A percentile compares a stretch with the other conserved stretches of the same genome.
Conservation (phyloP, 306 rosid genomes). For the Sechiopsis laciniata region DNA sequence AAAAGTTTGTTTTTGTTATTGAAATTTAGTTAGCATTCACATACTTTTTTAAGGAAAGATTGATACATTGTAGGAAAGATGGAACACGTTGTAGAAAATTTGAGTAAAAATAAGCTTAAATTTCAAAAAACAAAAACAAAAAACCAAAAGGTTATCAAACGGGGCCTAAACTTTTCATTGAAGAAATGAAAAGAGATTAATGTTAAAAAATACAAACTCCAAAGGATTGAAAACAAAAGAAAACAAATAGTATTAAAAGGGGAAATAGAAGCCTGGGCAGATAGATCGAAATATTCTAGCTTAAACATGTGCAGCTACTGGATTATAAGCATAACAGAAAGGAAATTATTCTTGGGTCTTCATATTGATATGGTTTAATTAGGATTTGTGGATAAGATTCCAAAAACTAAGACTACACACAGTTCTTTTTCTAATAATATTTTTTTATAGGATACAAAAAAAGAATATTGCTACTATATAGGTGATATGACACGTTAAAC, state of each 20-base stretch:
- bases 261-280: neutral
- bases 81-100: no score
- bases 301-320: neutral
- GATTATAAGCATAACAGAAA: neutral
- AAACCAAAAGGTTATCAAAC: no score
- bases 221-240: neutral
- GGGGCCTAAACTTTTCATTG: no score
- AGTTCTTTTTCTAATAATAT: neutral
- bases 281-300: neutral
- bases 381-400: neutral
- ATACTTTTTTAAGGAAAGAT: no score
- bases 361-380: neutral
- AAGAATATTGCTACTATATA: neutral
- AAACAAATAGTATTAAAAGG: neutral
- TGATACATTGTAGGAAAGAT: no score
- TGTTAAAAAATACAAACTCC: neutral
- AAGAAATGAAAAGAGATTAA: neutral
- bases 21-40: no score
- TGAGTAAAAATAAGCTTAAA: no score
- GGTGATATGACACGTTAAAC: neutral
- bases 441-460: no score
- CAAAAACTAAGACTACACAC: neutral
- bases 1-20: no score
- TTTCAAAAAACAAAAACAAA: no score
- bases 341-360: neutral